Base-by-base conservation (phyloP, 2,329 filamentous ascomycete genomes). In the Verticillium albo-atrum region DNA sequence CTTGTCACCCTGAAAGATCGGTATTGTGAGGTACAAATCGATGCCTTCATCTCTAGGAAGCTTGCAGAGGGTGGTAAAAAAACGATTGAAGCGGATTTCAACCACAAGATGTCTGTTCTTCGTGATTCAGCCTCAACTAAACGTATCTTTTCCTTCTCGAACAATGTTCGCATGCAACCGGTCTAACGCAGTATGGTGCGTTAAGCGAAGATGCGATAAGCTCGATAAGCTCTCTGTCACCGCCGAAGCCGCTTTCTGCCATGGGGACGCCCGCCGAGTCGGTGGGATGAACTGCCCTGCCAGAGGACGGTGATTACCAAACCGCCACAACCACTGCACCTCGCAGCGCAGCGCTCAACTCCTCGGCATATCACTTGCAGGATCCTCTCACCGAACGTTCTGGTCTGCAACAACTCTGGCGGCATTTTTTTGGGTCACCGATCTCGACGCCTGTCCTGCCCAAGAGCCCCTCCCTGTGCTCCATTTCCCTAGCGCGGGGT, bases 141-240 rank as follows among this genome's bases (percentile, higher is more conserved):
- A 12, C 7, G 10, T 20, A 10, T 10, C 10, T 23, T 20, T 12
- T n/a, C 10, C 17, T 10, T 50, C 30, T 32, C 9, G 35, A 50
- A 12, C 6, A 50, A 10, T 23, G n/a, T 50, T 14, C n/a, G 42
- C 42, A 20, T 9, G 42, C 20, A 12, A n/a, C n/a, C 4, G 42
- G 9, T 23, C n/a, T 50, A 50, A 32, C 30, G 30, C 30, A 23
- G n/a, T 23, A 50, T 3, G 5, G n/a, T 14, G 28, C 32, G 32
- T 35, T 56, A 59, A 59, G 30, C 58, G 60, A 61, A 35, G 28
- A 28, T 34, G 51, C 51, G 60, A 63, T 62, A 61, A 62, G 6
- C 4, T 23, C 25, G 60, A 63, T 62, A 56, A 56, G 54, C n/a
- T 17, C 7, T 5, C n/a, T 3, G 42, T 50, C 20, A 50, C 42